Base-by-base conservation (phyloP, 2,329 filamentous ascomycete species). In the Periglandula ipomoeae region DNA sequence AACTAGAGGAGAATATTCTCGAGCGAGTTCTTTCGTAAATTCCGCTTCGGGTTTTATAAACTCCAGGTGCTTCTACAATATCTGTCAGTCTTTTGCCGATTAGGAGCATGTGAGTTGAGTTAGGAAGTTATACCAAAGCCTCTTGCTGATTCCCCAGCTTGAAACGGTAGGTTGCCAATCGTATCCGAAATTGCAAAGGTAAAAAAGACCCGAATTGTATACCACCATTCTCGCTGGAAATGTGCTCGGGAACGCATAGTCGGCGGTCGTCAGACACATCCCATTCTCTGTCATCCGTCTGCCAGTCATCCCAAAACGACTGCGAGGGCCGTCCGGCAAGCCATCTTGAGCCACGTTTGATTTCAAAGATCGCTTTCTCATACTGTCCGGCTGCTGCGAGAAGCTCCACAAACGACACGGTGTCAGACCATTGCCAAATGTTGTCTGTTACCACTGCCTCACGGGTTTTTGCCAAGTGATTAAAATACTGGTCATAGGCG, bases 251-350 rank as follows among this genome's bases (percentile, higher is more conserved):
- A 5, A 87, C 75, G 50, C 75, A 66, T 2, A 71, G 64, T 50
- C 90, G 81, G 52, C 93, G 83, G 19, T 76, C 72, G 59, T 89
- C 80, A 40, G 83, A 76, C 5, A 78, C 67, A 62, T 98, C 93
- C 81, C 89, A 98, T 67, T 98, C 93, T 49, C 89, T 78, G 63
- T 95, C 89, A 61, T 96, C 88, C 5, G 79, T 72, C 26, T 76
- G 71, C 54, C 77, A 74, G 8, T 74, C 62, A 50, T 94, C 85
- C 93, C 93, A 98, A 59, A 82, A 88, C 1, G 60, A 65, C 62
- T 98, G 90, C 4, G 77, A 70, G 32, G 75, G 70, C 44, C 93
- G 82, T 8, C 87, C 87, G 35, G 95, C 72, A 48, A 95, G 73
- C 89, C 89, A 95, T 49, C 94, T 76, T 20, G 85, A 79, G 15